Evolutionary conservation across 306 rosid genomes (phyloP).

Genomic region (Acmispon strigosus): DNA sequence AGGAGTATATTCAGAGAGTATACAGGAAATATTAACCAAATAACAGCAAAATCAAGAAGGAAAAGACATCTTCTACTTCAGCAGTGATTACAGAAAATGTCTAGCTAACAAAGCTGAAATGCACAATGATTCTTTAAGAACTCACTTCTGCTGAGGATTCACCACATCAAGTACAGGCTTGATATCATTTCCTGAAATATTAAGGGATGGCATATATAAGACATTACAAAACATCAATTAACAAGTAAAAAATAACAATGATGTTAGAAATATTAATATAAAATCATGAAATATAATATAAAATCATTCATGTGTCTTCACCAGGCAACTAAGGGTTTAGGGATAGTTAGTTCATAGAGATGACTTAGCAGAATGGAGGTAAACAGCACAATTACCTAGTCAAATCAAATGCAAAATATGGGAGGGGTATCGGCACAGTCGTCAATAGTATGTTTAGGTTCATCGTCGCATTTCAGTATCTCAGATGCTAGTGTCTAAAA

Average conservation of each 20-base stretch:
- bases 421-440: not conserved
- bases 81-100: not conserved
- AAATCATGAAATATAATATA: too few relatives aligned
- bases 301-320: too few relatives aligned
- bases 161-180: constrained; percentile 65
- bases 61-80: not conserved
- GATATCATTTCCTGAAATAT: constrained; percentile 49
- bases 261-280: too few relatives aligned
- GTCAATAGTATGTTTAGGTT: too few relatives aligned
- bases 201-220: not conserved
- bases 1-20: not conserved
- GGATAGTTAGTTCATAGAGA: too few relatives aligned
- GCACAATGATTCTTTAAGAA: constrained; percentile 4
- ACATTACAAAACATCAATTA: constrained; percentile 6
- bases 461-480: too few relatives aligned
- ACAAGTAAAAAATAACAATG: not conserved
- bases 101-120: not conserved
- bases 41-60: not conserved
- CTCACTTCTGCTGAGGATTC: constrained; percentile 94
- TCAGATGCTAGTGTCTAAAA: too few relatives aligned
- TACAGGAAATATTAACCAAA: not conserved
- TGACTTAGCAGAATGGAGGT: not conserved
- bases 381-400: not conserved
- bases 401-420: constrained; percentile 4
- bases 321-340: too few relatives aligned